Evolutionary conservation across 768 basidiomycete genomes (phyloP).

Genomic region (Pleurotus salmoneostramineus): DNA sequence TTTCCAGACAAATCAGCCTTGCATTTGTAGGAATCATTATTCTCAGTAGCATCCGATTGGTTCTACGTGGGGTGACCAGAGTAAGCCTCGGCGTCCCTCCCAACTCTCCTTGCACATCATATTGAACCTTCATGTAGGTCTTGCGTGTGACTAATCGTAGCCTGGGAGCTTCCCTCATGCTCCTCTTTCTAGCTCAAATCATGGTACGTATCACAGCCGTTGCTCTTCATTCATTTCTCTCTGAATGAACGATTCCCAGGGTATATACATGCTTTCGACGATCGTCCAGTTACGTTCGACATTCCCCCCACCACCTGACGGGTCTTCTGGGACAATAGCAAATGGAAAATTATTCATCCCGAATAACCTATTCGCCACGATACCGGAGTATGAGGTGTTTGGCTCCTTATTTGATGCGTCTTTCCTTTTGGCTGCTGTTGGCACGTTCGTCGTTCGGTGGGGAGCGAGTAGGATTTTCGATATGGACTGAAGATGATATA

Average conservation of each 20-base stretch:
- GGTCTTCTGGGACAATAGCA: neutral
- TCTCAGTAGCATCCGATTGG: constrained; percentile 63
- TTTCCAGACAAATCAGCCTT: constrained; percentile 55
- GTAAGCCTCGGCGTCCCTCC: constrained; percentile 23
- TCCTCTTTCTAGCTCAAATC: constrained; percentile 74
- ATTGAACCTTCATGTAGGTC: constrained; percentile 27
- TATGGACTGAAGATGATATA: constrained; percentile 8
- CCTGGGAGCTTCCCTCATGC: constrained; percentile 70
- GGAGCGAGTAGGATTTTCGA: constrained; percentile 39
- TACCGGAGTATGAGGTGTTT: constrained; percentile 73
- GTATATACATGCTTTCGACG: constrained; percentile 80
- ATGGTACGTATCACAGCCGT: constrained; percentile 51
- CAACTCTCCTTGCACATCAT: constrained; percentile 12
- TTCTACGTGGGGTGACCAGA: constrained; percentile 64
- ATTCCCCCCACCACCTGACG: constrained; percentile 59
- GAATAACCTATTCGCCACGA: constrained; percentile 62
- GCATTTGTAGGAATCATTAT: constrained; percentile 75
- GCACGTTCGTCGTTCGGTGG: constrained; percentile 52
- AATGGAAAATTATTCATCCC: neutral
- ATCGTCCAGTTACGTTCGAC: constrained; percentile 78
- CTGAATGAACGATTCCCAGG: constrained; percentile 35
- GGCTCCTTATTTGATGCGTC: constrained; percentile 72
- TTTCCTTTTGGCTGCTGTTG: constrained; percentile 57
- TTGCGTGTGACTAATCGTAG: constrained; percentile 65
- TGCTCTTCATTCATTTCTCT: neutral